Evolutionary conservation across 2,329 filamentous ascomycete genomes (phyloP).

Genomic region (Colletotrichum sojae): DNA sequence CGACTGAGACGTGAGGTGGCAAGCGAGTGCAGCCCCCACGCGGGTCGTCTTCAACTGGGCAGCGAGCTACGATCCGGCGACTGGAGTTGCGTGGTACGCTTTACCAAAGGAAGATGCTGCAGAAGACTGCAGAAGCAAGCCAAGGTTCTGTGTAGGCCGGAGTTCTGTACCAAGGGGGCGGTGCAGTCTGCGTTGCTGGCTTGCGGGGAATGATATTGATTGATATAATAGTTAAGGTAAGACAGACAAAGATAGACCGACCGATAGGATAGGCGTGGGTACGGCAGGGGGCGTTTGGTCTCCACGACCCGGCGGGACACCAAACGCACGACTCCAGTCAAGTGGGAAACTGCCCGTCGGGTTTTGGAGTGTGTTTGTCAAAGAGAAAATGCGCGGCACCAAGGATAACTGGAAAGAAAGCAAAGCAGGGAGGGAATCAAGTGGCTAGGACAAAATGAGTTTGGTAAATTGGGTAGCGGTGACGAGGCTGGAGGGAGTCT

Average conservation of each 20-base stretch:
- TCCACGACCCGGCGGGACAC: slow-evolving; percentile 16
- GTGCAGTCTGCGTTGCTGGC: not conserved
- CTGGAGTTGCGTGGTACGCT: no score
- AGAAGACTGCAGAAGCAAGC: not conserved
- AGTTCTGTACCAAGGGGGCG: slow-evolving; percentile 6
- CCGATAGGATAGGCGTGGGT: slow-evolving; percentile 12
- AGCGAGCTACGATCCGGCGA: no score
- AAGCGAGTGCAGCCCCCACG: slow-evolving; percentile 26
- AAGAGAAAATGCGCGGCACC: no score
- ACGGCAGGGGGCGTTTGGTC: slow-evolving; percentile 16
- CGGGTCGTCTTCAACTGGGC: slow-evolving; percentile 4
- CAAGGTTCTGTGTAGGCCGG: not conserved
- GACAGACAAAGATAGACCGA: not conserved
- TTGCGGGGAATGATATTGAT: slow-evolving; percentile 12
- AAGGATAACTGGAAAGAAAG: no score
- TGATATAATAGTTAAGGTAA: not conserved
- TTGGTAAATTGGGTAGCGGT: no score
- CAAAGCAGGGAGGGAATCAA: no score
- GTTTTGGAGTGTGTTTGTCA: no score
- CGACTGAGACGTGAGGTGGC: not conserved
- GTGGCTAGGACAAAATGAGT: no score
- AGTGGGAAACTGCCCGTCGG: no score
- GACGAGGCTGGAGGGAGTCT: no score
- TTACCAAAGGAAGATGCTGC: no score
- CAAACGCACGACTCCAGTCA: not conserved